A percentile compares a stretch with the other conserved stretches of the same genome.
Conservation (phyloP, 352 stramenopile genomes). For the Aphanomyces cochlioides region DNA sequence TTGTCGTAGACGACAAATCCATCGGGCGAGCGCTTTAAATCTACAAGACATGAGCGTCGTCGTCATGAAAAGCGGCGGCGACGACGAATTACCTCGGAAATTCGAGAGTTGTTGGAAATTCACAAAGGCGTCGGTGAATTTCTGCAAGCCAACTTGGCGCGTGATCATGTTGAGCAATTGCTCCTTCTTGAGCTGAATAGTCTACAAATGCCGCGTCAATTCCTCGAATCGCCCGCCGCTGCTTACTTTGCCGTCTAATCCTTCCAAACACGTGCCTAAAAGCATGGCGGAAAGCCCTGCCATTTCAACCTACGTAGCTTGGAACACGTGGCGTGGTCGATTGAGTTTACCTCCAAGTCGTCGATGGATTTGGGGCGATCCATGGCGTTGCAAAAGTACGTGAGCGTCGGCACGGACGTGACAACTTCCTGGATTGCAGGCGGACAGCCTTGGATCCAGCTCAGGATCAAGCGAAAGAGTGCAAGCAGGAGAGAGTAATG, state of each 20-base stretch:
- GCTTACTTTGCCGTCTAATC: conserved; percentile 12
- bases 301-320: background rate
- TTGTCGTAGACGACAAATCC: conserved; percentile 60
- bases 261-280: conserved; percentile 11
- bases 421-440: conserved; percentile 14
- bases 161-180: conserved; percentile 70
- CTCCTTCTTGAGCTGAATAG: conserved; percentile 30
- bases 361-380: background rate
- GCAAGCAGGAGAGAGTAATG: conserved; percentile 16
- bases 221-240: background rate
- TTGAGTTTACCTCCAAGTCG: background rate
- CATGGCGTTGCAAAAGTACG: conserved; percentile 3
- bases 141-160: conserved; percentile 53
- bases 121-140: conserved; percentile 64
- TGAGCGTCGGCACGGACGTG: conserved; percentile 21
- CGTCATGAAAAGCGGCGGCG: conserved; percentile 1
- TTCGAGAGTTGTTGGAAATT: conserved; percentile 49
- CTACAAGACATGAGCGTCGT: background rate
- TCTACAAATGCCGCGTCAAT: background rate
- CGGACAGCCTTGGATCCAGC: conserved; percentile 4
- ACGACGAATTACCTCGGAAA: background rate
- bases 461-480: conserved; percentile 11
- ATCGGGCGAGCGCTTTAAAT: conserved; percentile 32
- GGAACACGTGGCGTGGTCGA: background rate
- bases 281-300: conserved; percentile 13